Conservation (phyloP, 495 filamentous ascomycete genomes). For the Glarea lozoyensis region DNA sequence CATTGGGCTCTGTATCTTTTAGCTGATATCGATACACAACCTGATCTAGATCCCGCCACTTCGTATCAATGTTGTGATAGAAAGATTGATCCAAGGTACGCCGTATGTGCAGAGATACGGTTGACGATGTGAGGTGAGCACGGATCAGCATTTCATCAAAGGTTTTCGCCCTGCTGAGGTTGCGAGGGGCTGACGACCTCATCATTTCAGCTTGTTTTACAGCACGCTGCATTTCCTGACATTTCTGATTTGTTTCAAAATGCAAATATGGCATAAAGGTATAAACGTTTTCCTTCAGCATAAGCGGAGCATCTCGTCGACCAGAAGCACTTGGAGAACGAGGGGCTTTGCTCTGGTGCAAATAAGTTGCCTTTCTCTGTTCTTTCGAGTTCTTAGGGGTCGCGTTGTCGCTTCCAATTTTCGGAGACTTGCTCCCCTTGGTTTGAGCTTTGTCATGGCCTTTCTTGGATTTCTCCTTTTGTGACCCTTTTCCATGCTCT, state of each 20-base stretch:
- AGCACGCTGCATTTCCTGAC: conserved; percentile 50
- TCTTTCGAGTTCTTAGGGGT: conserved; percentile 7
- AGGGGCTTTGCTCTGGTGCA: conserved; percentile 1
- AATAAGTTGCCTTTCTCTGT: conserved; percentile 4
- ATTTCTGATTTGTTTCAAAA: conserved; percentile 50
- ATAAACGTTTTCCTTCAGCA: conserved; percentile 16
- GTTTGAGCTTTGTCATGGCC: too few relatives aligned
- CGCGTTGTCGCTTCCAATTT: conserved; percentile 8
- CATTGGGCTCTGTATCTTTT: conserved; percentile 28
- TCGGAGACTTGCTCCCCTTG: conserved; percentile 30
- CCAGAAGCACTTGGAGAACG: conserved; percentile 2
- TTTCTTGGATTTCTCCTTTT: conserved; percentile 31
- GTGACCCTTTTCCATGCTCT: conserved; percentile 24
- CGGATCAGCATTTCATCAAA: conserved; percentile 56
- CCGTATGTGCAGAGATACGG: conserved; percentile 53
- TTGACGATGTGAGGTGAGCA: conserved; percentile 46
- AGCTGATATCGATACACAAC: conserved; percentile 55
- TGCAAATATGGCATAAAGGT: conserved; percentile 56
- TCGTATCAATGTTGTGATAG: conserved; percentile 63
- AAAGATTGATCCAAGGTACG: conserved; percentile 65
- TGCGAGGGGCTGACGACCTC: conserved; percentile 18
- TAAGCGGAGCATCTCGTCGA: conserved; percentile 1
- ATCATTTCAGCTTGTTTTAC: conserved; percentile 37
- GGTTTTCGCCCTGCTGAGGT: conserved; percentile 25
- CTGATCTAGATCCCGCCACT: conserved; percentile 56